Base-by-base conservation (phyloP, 768 basidiomycete species). In the Suillus spraguei region DNA sequence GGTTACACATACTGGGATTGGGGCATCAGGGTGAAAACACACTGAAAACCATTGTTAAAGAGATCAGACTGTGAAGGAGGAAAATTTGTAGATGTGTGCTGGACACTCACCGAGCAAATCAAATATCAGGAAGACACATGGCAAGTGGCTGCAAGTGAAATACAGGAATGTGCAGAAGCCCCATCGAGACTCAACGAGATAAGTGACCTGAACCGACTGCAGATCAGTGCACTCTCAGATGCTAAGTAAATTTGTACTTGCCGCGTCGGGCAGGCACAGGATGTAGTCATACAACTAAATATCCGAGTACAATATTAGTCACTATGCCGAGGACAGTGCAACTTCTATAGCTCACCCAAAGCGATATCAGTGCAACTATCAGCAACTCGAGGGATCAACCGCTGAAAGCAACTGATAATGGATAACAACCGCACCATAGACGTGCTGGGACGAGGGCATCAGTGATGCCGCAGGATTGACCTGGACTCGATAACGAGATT, bases 171-270 rank as follows among this genome's bases (percentile, higher is more conserved):
- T 54, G 6, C 35, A n/a, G 13, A 54, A 10, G 4, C 53, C 35
- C 35, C 33, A 54, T 54, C 53, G 53, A 36, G 53, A 54, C 68
- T 83, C 88, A 66, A 92, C 74, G 20, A 44, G 8, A 20, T 5
- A 44, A 20, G 9, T 44, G 17, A 52, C 85, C 42, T 44, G 8
- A 8, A 44, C 8, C 20, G 4, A 20, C 7, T 20, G 20, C 42
- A n/a, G 10, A 54, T 54, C 52, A 54, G 11, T 6, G 11, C 11
- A 35, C 20, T 35, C 33, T 35, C 20, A 11, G 22, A 22, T 11
- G 11, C 52, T 33, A 17, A 28, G 22, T 3, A 24, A 39, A 39
- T 8, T 5, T 56, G 9, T 24, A 56, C 55, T 24, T 39, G 17
- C 55, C 24, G 22, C 4, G 2, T 56, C 55, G 16, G 22, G 55